Evolutionary conservation across 2,329 filamentous ascomycete species (phyloP).

Genomic region (Rutstroemia sp.): DNA sequence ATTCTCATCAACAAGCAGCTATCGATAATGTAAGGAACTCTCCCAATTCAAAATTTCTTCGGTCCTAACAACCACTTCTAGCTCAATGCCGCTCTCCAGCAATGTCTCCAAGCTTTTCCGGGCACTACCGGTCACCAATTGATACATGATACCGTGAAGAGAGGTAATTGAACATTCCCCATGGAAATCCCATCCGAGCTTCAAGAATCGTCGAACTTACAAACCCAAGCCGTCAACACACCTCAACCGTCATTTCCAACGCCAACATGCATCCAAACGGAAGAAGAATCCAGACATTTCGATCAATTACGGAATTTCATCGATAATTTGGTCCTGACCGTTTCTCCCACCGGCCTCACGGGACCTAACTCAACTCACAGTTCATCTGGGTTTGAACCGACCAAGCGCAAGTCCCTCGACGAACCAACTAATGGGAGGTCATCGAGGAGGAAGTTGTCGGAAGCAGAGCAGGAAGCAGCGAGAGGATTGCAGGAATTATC

Average conservation of each 20-base stretch:
- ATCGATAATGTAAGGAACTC: neutral
- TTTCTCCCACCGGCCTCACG: neutral
- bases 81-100: constrained; percentile 8
- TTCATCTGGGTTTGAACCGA: constrained; percentile 1
- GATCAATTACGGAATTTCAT: constrained; percentile 11
- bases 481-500: constrained; percentile 7
- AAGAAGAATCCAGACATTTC: constrained; percentile 9
- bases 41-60: neutral
- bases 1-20: constrained; percentile 7
- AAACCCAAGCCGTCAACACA: constrained; percentile 2
- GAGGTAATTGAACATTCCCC: neutral
- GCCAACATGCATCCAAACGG: constrained; percentile 8
- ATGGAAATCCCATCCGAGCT: neutral
- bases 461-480: constrained; percentile 8
- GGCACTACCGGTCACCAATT: constrained; percentile 7
- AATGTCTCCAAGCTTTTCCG: constrained; percentile 4
- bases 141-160: constrained; percentile 6
- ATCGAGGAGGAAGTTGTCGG: constrained; percentile 7
- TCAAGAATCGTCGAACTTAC: neutral
- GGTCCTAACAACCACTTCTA: neutral
- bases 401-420: constrained; percentile 8
- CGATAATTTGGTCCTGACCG: constrained; percentile 7
- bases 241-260: constrained; percentile 2
- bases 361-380: neutral
- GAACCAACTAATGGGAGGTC: neutral